phyloP scores from a whole-genome alignment of 306 rosid genomes.

The Pueraria montana region DNA sequence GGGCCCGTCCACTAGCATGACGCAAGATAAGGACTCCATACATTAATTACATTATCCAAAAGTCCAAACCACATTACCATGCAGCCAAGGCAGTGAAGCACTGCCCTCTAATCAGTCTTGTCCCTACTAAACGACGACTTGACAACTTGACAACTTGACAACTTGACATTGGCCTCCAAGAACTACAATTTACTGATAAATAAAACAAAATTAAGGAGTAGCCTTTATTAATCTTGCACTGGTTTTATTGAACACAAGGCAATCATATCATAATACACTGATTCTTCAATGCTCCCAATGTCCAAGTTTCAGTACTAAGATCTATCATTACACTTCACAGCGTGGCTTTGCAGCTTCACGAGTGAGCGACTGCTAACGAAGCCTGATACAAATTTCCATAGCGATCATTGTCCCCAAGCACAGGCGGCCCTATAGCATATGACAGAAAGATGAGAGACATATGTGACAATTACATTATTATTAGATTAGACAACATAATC shows the following conservation, averaged over 20 bases:
- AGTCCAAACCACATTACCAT: slow-evolving; percentile 48
- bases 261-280: slow-evolving; percentile 52
- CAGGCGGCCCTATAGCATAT: slow-evolving; percentile 80
- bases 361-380: slow-evolving; percentile 33
- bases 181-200: slow-evolving; percentile 39
- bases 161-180: slow-evolving; percentile 49
- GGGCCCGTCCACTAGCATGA: not conserved
- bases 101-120: slow-evolving; percentile 47
- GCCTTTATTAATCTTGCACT: slow-evolving; percentile 59
- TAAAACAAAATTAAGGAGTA: slow-evolving; percentile 54
- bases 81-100: slow-evolving; percentile 44
- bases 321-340: slow-evolving; percentile 52
- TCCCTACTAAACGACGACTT: slow-evolving; percentile 45
- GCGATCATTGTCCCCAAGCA: slow-evolving; percentile 90
- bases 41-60: slow-evolving; percentile 50
- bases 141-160: slow-evolving; percentile 45
- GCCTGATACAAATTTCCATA: slow-evolving; percentile 36
- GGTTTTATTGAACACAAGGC: slow-evolving; percentile 56
- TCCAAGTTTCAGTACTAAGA: slow-evolving; percentile 52
- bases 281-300: slow-evolving; percentile 53
- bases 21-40: slow-evolving; percentile 23
- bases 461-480: slow-evolving; percentile 32
- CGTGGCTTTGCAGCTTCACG: slow-evolving; percentile 49
- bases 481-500: not conserved
- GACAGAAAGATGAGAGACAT: slow-evolving; percentile 38